Evolutionary conservation across 163 green algal genomes (phyloP).

Genomic region (Scenedesmus sp.): DNA sequence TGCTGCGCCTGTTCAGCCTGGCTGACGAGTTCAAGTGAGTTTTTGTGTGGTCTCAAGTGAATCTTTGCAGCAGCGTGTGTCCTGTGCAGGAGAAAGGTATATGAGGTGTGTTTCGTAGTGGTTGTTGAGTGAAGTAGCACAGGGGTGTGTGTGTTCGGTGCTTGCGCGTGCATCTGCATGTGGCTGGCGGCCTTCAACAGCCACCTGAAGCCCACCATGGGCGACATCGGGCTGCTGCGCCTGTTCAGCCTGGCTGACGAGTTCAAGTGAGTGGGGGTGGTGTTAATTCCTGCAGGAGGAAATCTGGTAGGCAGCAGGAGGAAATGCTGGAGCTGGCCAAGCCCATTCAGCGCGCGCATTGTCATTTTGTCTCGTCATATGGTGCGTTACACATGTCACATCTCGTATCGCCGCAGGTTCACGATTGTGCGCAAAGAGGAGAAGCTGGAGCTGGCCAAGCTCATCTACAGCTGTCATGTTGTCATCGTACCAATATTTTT

Average conservation of each 20-base stretch:
- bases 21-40: slow-evolving; percentile 94
- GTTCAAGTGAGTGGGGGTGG: background rate
- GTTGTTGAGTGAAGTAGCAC: no score
- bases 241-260: slow-evolving; percentile 94
- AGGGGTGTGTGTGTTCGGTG: no score
- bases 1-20: slow-evolving; percentile 91
- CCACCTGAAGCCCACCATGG: slow-evolving; percentile 97
- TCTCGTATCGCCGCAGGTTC: background rate
- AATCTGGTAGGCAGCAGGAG: background rate
- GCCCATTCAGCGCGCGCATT: slow-evolving; percentile 86
- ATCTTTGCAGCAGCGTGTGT: background rate
- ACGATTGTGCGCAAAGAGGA: slow-evolving; percentile 91
- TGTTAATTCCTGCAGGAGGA: no score
- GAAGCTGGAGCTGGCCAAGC: slow-evolving; percentile 98
- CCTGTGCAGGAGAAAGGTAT: background rate
- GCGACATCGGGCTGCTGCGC: slow-evolving; percentile 94
- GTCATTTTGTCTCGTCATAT: background rate
- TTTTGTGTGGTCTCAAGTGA: background rate
- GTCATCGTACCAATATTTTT: background rate
- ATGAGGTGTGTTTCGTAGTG: no score
- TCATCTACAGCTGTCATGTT: slow-evolving; percentile 84
- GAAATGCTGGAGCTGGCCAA: slow-evolving; percentile 81
- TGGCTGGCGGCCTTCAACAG: slow-evolving; percentile 97
- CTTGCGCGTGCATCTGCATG: slow-evolving; percentile 71
- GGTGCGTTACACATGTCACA: no score